These are phyloP conservation scores for Globisporangium sylvaticum DNA, from an alignment of 352 stramenopile genomes.

Conservation along the genomic window DNA sequence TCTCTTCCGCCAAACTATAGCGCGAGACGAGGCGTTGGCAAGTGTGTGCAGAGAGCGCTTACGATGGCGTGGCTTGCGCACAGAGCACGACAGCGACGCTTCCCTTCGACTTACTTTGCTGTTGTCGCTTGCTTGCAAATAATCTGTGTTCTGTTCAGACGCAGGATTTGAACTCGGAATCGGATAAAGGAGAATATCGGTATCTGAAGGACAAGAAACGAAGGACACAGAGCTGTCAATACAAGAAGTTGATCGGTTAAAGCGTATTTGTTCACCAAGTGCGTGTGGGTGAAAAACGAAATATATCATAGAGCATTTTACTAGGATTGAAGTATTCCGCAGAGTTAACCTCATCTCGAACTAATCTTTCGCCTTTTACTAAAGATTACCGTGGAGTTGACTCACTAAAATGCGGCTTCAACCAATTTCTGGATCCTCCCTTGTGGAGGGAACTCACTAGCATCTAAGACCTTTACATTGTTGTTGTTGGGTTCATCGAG, in stretches of 20 bases:
- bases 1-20: not conserved
- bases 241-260: not conserved
- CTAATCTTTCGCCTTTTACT: conserved; percentile 94
- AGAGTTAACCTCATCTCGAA: conserved; percentile 72
- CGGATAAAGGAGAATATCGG: not conserved
- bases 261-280: not conserved
- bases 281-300: not conserved
- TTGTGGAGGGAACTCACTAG: conserved; percentile 3
- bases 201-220: not conserved
- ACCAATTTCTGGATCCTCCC: conserved; percentile 38
- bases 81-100: not conserved
- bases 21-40: too few species aligned
- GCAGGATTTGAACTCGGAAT: not conserved
- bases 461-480: too few species aligned
- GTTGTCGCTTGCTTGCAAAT: not conserved
- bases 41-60: not conserved
- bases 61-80: not conserved
- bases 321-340: not conserved
- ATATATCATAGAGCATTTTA: not conserved
- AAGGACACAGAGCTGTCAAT: not conserved
- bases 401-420: conserved; percentile 69
- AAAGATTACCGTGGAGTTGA: conserved; percentile 91
- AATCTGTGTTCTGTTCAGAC: not conserved
- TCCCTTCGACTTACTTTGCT: not conserved
- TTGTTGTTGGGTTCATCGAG: too few species aligned